phyloP scores from a whole-genome alignment of 306 rosid genomes.

The Myrica gale region DNA sequence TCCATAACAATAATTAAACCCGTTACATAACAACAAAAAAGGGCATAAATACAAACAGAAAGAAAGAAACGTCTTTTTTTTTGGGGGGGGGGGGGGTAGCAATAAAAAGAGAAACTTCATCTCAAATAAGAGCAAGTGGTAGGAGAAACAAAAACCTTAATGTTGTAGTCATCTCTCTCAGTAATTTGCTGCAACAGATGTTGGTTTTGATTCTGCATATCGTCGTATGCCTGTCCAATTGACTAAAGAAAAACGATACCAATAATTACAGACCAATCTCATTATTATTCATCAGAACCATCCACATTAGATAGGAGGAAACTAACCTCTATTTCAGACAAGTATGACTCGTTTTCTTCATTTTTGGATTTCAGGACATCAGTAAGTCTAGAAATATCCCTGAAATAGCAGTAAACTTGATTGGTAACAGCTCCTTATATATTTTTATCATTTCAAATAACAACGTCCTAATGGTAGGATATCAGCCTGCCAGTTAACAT shows the following conservation, averaged over 20 bases:
- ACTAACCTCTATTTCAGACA: constrained; percentile 94
- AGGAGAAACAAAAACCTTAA: constrained; percentile 57
- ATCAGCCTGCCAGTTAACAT: constrained; percentile 1
- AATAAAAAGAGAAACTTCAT: background rate
- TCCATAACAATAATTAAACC: background rate
- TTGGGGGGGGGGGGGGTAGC: too few species aligned
- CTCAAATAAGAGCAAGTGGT: background rate
- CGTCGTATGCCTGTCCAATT: constrained; percentile 96
- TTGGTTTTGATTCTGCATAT: constrained; percentile 97
- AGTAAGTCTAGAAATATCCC: constrained; percentile 54
- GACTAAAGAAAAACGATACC: constrained; percentile 50
- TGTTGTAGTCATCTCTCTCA: constrained; percentile 95
- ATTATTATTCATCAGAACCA: background rate
- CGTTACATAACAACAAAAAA: background rate
- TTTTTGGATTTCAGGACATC: constrained; percentile 70
- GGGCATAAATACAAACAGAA: background rate
- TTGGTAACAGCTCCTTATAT: constrained; percentile 2
- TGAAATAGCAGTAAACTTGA: constrained; percentile 40
- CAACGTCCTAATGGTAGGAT: background rate
- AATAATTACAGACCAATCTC: constrained; percentile 15
- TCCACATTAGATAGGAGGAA: constrained; percentile 25
- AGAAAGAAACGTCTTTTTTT: too few species aligned
- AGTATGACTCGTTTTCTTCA: constrained; percentile 84
- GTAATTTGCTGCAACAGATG: constrained; percentile 93
- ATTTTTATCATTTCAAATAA: background rate